These are phyloP conservation scores for Xerocomellus chrysenteron DNA, from an alignment of 768 basidiomycete species.

Conservation along the genomic window DNA sequence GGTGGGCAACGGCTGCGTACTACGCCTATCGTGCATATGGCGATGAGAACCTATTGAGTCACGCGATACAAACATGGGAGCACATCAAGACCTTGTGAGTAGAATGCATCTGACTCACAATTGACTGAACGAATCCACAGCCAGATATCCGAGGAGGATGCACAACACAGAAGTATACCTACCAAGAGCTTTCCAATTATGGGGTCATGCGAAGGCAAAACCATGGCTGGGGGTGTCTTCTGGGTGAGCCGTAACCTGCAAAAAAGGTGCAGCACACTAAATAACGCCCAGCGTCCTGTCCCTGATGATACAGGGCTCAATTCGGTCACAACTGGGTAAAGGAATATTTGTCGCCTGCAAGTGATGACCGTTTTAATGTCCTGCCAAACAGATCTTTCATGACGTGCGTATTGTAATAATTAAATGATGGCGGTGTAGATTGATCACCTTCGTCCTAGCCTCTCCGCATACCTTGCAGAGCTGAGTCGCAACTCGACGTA, in stretches of 20 bases:
- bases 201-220: slow-evolving; percentile 45
- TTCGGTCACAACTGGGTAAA: slow-evolving; percentile 51
- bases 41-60: slow-evolving; percentile 40
- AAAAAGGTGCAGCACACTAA: too few relatives aligned
- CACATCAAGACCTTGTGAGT: slow-evolving; percentile 47
- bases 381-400: slow-evolving; percentile 35
- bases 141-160: slow-evolving; percentile 40
- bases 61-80: slow-evolving; percentile 50
- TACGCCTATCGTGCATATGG: slow-evolving; percentile 50
- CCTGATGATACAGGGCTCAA: slow-evolving; percentile 43
- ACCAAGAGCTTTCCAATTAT: slow-evolving; percentile 42
- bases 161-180: slow-evolving; percentile 36
- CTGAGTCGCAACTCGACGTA: slow-evolving; percentile 45
- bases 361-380: not conserved
- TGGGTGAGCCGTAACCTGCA: slow-evolving; percentile 37
- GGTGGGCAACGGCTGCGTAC: slow-evolving; percentile 55
- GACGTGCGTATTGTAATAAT: slow-evolving; percentile 29
- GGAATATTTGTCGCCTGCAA: not conserved
- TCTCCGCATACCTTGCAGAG: slow-evolving; percentile 51
- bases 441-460: slow-evolving; percentile 24
- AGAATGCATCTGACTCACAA: not conserved
- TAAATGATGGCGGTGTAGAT: not conserved
- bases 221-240: slow-evolving; percentile 57
- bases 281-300: slow-evolving; percentile 39
- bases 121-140: not conserved